phyloP scores from a whole-genome alignment of 2,329 filamentous ascomycete species.

The Falciphora oryzae region DNA sequence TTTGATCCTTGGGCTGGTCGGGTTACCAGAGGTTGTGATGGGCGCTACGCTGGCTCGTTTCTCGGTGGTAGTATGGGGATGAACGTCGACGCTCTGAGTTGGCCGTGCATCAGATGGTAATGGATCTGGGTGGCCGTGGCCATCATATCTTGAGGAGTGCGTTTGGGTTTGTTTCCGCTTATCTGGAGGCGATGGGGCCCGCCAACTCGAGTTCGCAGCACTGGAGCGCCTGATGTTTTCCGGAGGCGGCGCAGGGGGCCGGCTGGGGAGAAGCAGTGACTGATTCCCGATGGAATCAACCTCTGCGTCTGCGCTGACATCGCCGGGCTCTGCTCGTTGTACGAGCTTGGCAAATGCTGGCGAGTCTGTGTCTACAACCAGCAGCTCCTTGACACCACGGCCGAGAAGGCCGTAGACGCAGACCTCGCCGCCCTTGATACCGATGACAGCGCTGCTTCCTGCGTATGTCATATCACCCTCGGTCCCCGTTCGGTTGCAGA shows the following conservation, averaged over 20 bases:
- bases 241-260: neutral
- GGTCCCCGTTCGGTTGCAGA: constrained; percentile 64
- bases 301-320: neutral
- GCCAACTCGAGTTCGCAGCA: too few species aligned
- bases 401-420: constrained; percentile 65
- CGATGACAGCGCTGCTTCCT: constrained; percentile 66
- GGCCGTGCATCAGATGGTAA: too few species aligned
- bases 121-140: too few species aligned
- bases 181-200: too few species aligned
- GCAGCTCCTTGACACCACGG: constrained; percentile 59
- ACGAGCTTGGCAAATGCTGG: constrained; percentile 41
- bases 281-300: neutral
- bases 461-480: constrained; percentile 65
- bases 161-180: too few species aligned
- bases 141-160: too few species aligned
- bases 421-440: constrained; percentile 59
- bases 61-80: too few species aligned
- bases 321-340: neutral
- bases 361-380: constrained; percentile 59
- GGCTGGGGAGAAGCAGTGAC: neutral
- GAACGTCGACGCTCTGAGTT: too few species aligned
- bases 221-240: neutral
- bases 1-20: neutral
- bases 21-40: too few species aligned
- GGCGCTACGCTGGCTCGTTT: too few species aligned